A percentile compares a stretch with the other conserved stretches of the same genome.
Conservation (phyloP, 2,329 filamentous ascomycete species). For the Aspergillus ruber region DNA sequence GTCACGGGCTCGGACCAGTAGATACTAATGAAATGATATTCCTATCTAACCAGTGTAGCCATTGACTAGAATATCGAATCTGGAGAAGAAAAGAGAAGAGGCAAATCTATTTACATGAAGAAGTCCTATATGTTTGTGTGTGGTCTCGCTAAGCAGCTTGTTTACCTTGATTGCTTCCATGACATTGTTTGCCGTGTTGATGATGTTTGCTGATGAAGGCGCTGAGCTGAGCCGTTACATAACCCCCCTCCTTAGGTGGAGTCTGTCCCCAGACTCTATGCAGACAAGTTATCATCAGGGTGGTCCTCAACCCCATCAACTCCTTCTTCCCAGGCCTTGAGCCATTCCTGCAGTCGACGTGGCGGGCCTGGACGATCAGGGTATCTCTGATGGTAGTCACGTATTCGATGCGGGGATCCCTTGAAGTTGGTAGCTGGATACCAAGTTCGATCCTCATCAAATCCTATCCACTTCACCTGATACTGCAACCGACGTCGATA, state of each 20-base stretch:
- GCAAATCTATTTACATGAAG: no score
- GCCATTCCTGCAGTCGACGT: constrained; percentile 1
- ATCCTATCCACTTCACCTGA: constrained; percentile 4
- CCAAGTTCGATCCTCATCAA: constrained; percentile 5
- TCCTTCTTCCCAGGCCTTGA: background rate
- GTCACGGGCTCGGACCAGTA: no score
- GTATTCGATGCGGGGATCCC: constrained; percentile 1
- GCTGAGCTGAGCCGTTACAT: background rate
- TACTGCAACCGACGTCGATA: constrained; percentile 4
- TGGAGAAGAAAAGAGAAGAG: no score
- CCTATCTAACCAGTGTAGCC: no score
- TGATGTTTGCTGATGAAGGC: no score
- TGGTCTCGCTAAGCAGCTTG: no score
- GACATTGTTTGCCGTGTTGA: no score
- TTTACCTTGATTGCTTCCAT: no score
- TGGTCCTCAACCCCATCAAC: background rate
- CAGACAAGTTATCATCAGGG: background rate
- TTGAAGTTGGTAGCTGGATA: constrained; percentile 6
- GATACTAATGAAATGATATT: no score
- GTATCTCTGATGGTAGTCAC: constrained; percentile 4
- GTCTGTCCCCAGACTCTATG: background rate
- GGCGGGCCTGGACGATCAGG: constrained; percentile 5
- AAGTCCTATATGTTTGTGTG: no score
- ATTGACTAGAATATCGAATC: no score
- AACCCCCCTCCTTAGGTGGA: background rate